phyloP scores from a whole-genome alignment of 768 basidiomycete genomes.

The Russula olivacea region DNA sequence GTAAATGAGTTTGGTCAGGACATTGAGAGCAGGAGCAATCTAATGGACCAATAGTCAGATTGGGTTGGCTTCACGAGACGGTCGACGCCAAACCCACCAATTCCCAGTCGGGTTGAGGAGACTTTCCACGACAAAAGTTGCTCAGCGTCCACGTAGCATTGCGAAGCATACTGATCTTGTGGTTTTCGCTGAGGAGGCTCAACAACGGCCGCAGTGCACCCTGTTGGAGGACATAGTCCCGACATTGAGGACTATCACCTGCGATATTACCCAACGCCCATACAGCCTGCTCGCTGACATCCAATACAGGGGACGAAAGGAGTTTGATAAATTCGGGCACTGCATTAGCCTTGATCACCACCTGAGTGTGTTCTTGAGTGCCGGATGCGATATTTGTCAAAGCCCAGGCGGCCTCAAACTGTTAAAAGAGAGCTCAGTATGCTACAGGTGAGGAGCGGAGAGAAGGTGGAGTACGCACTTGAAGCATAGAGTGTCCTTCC shows the following conservation, averaged over 20 bases:
- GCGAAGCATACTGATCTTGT: slow-evolving; percentile 97
- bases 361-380: slow-evolving; percentile 96
- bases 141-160: slow-evolving; percentile 99
- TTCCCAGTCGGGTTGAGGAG: slow-evolving; percentile 97
- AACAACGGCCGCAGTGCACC: slow-evolving; percentile 92
- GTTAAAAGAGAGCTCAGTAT: slow-evolving; percentile 13
- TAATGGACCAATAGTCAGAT: slow-evolving; percentile 33
- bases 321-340: slow-evolving; percentile 98
- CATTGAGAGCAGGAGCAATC: slow-evolving; percentile 97
- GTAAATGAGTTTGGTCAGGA: slow-evolving; percentile 96
- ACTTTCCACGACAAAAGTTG: slow-evolving; percentile 98
- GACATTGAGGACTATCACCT: slow-evolving; percentile 94
- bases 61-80: slow-evolving; percentile 4
- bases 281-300: slow-evolving; percentile 98
- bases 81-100: slow-evolving; percentile 49
- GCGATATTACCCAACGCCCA: slow-evolving; percentile 99
- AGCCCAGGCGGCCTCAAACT: slow-evolving; percentile 99
- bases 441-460: background rate
- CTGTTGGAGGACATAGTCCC: slow-evolving; percentile 92
- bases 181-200: slow-evolving; percentile 85
- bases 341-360: slow-evolving; percentile 90
- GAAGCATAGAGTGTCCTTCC: slow-evolving; percentile 75
- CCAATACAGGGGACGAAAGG: slow-evolving; percentile 86
- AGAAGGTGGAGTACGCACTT: slow-evolving; percentile 42
- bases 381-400: slow-evolving; percentile 97